Evolutionary conservation across 1,284 basidiomycete species (phyloP), one percentile per base, ranked within the genome.

Genomic region (Cryptococcus sp.): DNA sequence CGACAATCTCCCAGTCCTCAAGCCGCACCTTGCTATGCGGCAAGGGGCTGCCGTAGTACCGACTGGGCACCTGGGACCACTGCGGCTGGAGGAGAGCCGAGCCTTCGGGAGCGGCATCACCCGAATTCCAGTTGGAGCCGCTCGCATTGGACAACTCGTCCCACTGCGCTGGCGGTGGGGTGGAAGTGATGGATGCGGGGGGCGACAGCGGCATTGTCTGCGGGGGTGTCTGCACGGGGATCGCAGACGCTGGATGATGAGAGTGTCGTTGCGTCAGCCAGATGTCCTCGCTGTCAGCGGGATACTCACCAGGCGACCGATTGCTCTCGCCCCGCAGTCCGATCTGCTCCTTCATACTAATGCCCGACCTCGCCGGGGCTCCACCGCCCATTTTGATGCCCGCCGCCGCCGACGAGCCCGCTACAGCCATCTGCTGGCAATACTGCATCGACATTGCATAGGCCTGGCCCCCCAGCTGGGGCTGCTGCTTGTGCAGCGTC

Each of bases 1-100:
- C 76, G 40, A 78, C 75, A 44, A 78, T 71, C 60, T 78, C 76
- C 75, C 75, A 78, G 59, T 77, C 75, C 45, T 71, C 64, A 20
- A 78, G 56, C 5, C 67, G 49, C 0, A 70, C 69, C 35, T 67
- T 69, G 40, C 58, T 61, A 35, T 53, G 56, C 18, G 58, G 50
- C 44, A 15, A 35, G 24, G 16, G 35, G 15, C 18, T 36, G 53
- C 23, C 38, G 44, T 44, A 52, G 21, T 24, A 48, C 44, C 24
- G 48, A 55, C 54, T 60, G 23, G 60, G 33, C 4, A 48, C 49
- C n/a, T 60, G 64, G 42, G 60, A 16, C 53, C 51, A 46, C 61
- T 61, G 55, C 57, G 36, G 37, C 15, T 15, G 46, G 46, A 28
- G 48, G 54, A 33, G 12, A 11, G 45, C 44, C 18, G 57, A 56